Percentiles rank a stretch among this genome's conserved stretches.
Conservation (phyloP, 2,329 filamentous ascomycete genomes). For the Diaporthe ampelina region DNA sequence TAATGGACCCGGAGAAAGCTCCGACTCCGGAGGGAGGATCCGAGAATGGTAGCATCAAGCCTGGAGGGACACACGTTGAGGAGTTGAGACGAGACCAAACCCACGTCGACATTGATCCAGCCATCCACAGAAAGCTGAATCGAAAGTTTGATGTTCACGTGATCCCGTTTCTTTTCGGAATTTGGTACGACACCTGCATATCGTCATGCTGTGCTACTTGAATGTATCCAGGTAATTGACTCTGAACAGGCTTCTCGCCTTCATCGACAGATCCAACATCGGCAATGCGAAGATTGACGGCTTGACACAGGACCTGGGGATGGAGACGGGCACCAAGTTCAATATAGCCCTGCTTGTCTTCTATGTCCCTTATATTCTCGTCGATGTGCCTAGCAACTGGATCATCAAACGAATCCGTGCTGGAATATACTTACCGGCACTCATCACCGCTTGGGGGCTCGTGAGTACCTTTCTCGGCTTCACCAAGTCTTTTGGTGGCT, state of each 20-base stretch:
- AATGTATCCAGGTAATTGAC: background rate
- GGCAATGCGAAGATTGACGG: slow-evolving; percentile 65
- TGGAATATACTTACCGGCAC: slow-evolving; percentile 73
- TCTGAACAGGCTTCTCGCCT: slow-evolving; percentile 61
- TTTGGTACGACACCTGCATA: slow-evolving; percentile 42
- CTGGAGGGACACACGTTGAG: slow-evolving; percentile 24
- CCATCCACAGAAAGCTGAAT: slow-evolving; percentile 44
- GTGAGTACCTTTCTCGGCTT: slow-evolving; percentile 46
- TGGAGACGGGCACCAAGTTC: slow-evolving; percentile 69
- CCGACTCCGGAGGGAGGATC: slow-evolving; percentile 1
- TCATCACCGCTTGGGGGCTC: slow-evolving; percentile 66
- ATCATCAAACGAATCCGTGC: slow-evolving; percentile 75
- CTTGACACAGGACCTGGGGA: slow-evolving; percentile 53
- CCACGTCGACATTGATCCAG: slow-evolving; percentile 39
- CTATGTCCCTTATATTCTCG: slow-evolving; percentile 78
- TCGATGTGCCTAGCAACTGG: slow-evolving; percentile 75
- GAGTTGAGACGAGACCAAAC: slow-evolving; percentile 27
- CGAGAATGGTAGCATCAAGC: slow-evolving; percentile 8
- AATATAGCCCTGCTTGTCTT: slow-evolving; percentile 73
- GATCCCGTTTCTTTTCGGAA: slow-evolving; percentile 47
- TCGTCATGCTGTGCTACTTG: too few species aligned
- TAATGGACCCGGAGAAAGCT: slow-evolving; percentile 24
- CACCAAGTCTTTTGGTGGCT: slow-evolving; percentile 44
- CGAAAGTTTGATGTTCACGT: slow-evolving; percentile 48
- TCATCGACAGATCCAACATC: slow-evolving; percentile 67